Evolutionary conservation across 2,329 filamentous ascomycete genomes (phyloP), one percentile per base, ranked within the genome.

Genomic region (Nigrospora osmanthi): DNA sequence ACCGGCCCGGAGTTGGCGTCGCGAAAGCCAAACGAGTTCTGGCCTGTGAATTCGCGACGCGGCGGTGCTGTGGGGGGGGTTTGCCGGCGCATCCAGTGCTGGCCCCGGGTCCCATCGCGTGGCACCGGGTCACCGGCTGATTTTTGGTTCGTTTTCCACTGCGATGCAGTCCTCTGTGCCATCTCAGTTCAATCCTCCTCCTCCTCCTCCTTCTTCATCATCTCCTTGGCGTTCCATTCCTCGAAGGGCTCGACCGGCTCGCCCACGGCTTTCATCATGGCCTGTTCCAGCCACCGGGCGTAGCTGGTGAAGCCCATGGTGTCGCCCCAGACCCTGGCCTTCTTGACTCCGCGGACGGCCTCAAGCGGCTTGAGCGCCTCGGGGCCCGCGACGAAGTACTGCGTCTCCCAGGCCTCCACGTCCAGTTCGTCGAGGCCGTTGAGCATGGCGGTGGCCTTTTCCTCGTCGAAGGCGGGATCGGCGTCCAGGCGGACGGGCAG

Each of bases 251-350:
- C 23, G 23, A 7, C 23, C 23, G 39, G 39, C 39, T 41, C 39
- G 31, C 39, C 39, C 11, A 41, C 34, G 12, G 17, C 39, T 41
- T 41, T 41, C 39, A 41, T 41, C 39, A 41, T 71, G 40, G 56
- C 51, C 4, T 40, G 40, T 50, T 59, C 58, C 19, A 73, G 57
- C 69, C 70, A 72, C 10, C 44, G 45, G 4, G 67, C 55, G 45
- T 73, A 72, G n/a, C 58, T 59, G 46, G 67, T 64, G 38, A 71
- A 69, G 34, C 68, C 69, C 3, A 55, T 61, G 11, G 59, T 59
- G 55, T 65, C 66, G 14, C 69, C 69, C 0, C 47, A 47, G 37
- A 73, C 55, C 7, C 47, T 49, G 7, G 66, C 66, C 12, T 51
- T 48, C 39, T 59, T 54, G 19, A 73, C 64, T 30, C 65, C 68